Evolutionary conservation across 192 early-diverging fungal genomes (phyloP), one percentile per base, ranked within the genome.

Genomic region (Pilaira anomala): DNA sequence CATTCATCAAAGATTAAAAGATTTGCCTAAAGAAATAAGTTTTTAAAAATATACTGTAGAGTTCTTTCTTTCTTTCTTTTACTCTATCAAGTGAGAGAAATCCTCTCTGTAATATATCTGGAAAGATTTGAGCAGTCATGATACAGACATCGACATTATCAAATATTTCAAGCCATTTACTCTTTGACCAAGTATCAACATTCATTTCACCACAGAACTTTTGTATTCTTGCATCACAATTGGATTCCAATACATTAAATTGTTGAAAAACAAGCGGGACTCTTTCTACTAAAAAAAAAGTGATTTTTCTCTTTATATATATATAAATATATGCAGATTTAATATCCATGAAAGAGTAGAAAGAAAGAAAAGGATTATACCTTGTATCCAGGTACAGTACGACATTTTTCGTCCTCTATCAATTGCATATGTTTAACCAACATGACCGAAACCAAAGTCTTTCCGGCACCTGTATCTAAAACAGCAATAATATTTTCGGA

Each of bases 1-100:
- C 89, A 91, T 72, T 97, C 95, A 70, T 97, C 95, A 79, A 97
- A 92, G 19, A 97, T 82, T 6, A 97, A 76, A 50, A 97, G 66
- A 65, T 89, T 80, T 28, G 95, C 83, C 80, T 90, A 36, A 39
- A 16, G 19, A 72, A 11, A 36, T 48, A 14, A 50, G 11, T 6
- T 25, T n/a, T n/a, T n/a, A n/a, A n/a, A n/a, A n/a, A n/a, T n/a
- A n/a, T n/a, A n/a, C n/a, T n/a, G n/a, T n/a, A n/a, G n/a, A n/a
- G n/a, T n/a, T n/a, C n/a, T n/a, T n/a, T n/a, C n/a, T n/a, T 67
- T 70, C 25, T 28, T 29, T 19, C 9, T 40, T 63, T 59, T 59
- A 90, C 86, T 42, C 85, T 71, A 0, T 78, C 48, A 58, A 97
- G 68, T 12, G 69, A 66, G 13, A 91, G 56, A 59, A 75, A 87